Percentiles rank a stretch among this genome's conserved stretches.
phyloP scores from a whole-genome alignment of 106 monocot genomes.

The Alisma plantagoaquatica region DNA sequence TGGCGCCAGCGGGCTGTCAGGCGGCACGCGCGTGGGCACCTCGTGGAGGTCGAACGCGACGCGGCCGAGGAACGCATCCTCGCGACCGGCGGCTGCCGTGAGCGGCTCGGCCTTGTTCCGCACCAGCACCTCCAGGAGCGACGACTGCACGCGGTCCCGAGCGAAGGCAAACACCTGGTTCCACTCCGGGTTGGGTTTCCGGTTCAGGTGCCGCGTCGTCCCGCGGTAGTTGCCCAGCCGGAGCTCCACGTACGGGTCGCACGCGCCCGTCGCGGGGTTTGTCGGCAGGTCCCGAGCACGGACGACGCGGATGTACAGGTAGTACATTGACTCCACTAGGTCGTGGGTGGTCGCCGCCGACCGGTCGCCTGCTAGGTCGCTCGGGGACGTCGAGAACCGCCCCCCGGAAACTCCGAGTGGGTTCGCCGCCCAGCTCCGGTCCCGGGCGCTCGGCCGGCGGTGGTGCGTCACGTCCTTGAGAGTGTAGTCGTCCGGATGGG shows the following conservation, averaged over 20 bases:
- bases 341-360: constrained; percentile 56
- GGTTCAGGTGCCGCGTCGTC: constrained; percentile 58
- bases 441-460: no score
- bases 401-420: no score
- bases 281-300: constrained; percentile 60
- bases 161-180: constrained; percentile 89
- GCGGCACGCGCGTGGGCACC: constrained; percentile 74
- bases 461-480: constrained; percentile 24
- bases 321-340: constrained; percentile 80
- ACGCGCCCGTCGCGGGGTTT: constrained; percentile 40
- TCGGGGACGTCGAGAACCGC: no score
- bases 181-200: constrained; percentile 74
- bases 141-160: constrained; percentile 75
- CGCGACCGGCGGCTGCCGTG: no score
- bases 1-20: constrained; percentile 81
- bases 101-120: constrained; percentile 79
- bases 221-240: constrained; percentile 91
- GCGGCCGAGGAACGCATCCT: constrained; percentile 65
- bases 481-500: constrained; percentile 22
- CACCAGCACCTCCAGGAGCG: constrained; percentile 52
- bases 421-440: no score
- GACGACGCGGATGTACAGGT: constrained; percentile 67
- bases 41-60: constrained; percentile 77
- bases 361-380: no score
- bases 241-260: constrained; percentile 77